Percentiles rank a stretch among this genome's conserved stretches.
These are phyloP conservation scores for Phytophthora ramorum DNA, from an alignment of 352 stramenopile genomes.

Conservation along the genomic window DNA sequence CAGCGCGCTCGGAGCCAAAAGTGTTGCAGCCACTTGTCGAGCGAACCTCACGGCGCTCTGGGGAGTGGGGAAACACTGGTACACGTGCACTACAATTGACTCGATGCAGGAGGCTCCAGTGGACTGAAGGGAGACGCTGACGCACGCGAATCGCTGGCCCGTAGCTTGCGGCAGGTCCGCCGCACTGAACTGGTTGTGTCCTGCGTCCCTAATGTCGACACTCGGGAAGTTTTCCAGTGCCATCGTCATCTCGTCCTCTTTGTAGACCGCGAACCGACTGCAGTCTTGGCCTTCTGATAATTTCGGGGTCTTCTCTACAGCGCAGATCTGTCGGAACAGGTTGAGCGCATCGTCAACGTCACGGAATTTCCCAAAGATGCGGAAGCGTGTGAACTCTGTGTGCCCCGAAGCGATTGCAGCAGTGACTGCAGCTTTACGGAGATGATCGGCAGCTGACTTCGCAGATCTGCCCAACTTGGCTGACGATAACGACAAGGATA, in stretches of 20 bases:
- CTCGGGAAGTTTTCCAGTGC: slow-evolving; percentile 69
- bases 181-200: slow-evolving; percentile 49
- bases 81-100: slow-evolving; percentile 72
- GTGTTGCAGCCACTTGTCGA: slow-evolving; percentile 54
- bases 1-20: slow-evolving; percentile 52
- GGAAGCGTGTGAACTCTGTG: slow-evolving; percentile 57
- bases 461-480: slow-evolving; percentile 24
- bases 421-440: slow-evolving; percentile 26
- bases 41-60: slow-evolving; percentile 83
- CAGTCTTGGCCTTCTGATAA: slow-evolving; percentile 43
- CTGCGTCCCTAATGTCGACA: background rate
- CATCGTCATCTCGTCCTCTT: slow-evolving; percentile 88
- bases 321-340: slow-evolving; percentile 76
- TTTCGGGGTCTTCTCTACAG: slow-evolving; percentile 45
- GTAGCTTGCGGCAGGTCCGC: slow-evolving; percentile 57
- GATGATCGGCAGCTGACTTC: slow-evolving; percentile 34
- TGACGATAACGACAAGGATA: slow-evolving; percentile 21
- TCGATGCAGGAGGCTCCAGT: slow-evolving; percentile 43
- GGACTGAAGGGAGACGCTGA: slow-evolving; percentile 53
- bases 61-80: slow-evolving; percentile 81
- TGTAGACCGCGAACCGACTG: slow-evolving; percentile 77
- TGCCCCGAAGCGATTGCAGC: slow-evolving; percentile 2
- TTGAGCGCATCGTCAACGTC: slow-evolving; percentile 63
- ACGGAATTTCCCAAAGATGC: slow-evolving; percentile 78
- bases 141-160: slow-evolving; percentile 78